phyloP scores from a whole-genome alignment of 192 early-diverging fungal genomes.

The Coemansia sp. region DNA sequence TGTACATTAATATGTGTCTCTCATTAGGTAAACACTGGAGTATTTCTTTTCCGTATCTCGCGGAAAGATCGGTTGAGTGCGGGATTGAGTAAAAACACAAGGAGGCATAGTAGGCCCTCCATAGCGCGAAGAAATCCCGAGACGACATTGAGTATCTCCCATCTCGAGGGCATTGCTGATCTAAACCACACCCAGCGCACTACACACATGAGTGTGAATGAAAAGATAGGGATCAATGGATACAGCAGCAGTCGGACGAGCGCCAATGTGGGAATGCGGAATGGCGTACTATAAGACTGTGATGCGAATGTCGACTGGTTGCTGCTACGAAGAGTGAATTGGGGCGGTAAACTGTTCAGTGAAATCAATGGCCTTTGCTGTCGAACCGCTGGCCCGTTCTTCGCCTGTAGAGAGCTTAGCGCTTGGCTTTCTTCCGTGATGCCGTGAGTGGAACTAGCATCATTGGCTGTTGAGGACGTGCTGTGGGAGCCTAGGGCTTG shows the following conservation, averaged over 20 bases:
- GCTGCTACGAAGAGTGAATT: constrained; percentile 18
- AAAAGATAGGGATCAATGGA: constrained; percentile 49
- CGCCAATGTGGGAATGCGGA: constrained; percentile 45
- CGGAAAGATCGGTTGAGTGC: constrained; percentile 52
- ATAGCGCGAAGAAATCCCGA: constrained; percentile 45
- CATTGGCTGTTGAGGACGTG: constrained; percentile 1
- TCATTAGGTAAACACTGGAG: constrained; percentile 24
- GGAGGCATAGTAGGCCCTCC: constrained; percentile 48
- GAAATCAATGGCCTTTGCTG: constrained; percentile 16
- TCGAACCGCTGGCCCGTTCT: background rate
- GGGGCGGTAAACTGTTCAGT: constrained; percentile 25
- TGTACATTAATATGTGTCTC: background rate
- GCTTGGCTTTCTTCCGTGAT: background rate
- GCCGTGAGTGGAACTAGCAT: background rate
- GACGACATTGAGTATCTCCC: constrained; percentile 44
- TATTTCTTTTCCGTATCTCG: constrained; percentile 50
- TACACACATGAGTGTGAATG: constrained; percentile 54
- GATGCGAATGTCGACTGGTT: constrained; percentile 24
- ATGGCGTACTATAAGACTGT: constrained; percentile 21
- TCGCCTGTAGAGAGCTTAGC: background rate
- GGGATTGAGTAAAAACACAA: constrained; percentile 53
- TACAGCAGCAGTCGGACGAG: constrained; percentile 47
- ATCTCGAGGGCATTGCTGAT: constrained; percentile 47
- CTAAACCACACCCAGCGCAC: constrained; percentile 56
- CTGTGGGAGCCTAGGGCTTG: background rate